Percentiles rank a stretch among this genome's conserved stretches.
phyloP scores from a whole-genome alignment of 169 alveolate genomes.

The Plasmodium knowlesi region DNA sequence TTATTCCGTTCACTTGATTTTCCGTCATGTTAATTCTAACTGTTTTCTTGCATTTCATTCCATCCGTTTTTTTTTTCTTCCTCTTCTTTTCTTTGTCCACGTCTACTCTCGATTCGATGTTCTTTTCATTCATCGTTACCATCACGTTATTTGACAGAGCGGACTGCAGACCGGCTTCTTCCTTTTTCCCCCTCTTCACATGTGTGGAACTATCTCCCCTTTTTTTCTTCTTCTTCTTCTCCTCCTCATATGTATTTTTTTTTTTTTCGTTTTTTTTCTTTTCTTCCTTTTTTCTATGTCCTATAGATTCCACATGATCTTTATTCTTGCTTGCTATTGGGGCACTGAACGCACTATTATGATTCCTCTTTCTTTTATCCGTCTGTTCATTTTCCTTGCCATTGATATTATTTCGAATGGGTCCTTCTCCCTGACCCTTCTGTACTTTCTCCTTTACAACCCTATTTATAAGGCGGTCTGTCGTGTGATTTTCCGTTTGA shows the following conservation, averaged over 20 bases:
- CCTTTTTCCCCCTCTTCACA: not conserved
- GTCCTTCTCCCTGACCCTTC: not conserved
- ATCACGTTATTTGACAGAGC: not conserved
- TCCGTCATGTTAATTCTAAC: not conserved
- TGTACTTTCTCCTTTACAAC: not conserved
- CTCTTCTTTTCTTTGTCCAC: not conserved
- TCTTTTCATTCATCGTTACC: not conserved
- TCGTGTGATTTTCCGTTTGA: not conserved
- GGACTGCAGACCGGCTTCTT: not conserved
- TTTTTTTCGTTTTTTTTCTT: not conserved
- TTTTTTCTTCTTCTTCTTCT: not conserved
- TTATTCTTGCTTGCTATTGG: not conserved
- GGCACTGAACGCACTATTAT: not conserved
- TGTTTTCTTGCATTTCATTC: not conserved
- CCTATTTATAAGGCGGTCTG: not conserved
- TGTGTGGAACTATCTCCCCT: not conserved
- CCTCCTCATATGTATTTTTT: not conserved
- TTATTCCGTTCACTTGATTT: not conserved
- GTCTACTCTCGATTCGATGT: not conserved
- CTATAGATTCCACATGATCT: not conserved
- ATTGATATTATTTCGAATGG: not conserved
- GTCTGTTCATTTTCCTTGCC: not conserved
- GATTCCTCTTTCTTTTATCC: not conserved
- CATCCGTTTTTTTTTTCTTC: not conserved
- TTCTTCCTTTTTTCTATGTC: not conserved